A percentile compares a stretch with the other conserved stretches of the same genome.
These are phyloP conservation scores for Tetracentron sinense DNA, from an alignment of 164 flowering plant species.

Conservation along the genomic window DNA sequence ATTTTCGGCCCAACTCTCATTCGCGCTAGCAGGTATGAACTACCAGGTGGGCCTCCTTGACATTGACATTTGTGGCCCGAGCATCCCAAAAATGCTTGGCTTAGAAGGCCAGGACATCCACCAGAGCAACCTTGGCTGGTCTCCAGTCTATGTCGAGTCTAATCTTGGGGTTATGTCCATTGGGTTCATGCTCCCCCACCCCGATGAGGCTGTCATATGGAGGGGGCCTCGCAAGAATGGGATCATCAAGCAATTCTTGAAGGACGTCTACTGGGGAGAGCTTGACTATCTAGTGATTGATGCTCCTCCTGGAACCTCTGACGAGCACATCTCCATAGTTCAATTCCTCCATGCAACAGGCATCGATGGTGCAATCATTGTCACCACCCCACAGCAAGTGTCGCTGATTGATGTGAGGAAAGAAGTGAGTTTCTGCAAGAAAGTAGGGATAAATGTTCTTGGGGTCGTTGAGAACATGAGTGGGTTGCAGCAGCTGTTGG, in stretches of 20 bases:
- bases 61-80: constrained; percentile 92
- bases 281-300: constrained; percentile 88
- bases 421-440: constrained; percentile 90
- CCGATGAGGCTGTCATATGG: constrained; percentile 96
- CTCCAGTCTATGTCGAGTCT: constrained; percentile 81
- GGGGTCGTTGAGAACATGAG: constrained; percentile 99
- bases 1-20: constrained; percentile 86
- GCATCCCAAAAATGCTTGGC: constrained; percentile 96
- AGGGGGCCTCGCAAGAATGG: constrained; percentile 92
- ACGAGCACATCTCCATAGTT: constrained; percentile 87
- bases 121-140: constrained; percentile 94
- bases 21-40: constrained; percentile 76
- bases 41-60: constrained; percentile 92
- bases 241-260: constrained; percentile 80
- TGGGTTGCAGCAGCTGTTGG: constrained; percentile 55
- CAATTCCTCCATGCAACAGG: constrained; percentile 72
- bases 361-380: constrained; percentile 88
- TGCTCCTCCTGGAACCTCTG: constrained; percentile 98
- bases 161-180: constrained; percentile 97
- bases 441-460: constrained; percentile 62
- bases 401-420: constrained; percentile 88
- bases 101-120: constrained; percentile 93
- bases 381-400: constrained; percentile 91
- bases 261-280: constrained; percentile 92
- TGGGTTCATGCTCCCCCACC: constrained; percentile 84